Percentiles rank a stretch among this genome's conserved stretches.
These are phyloP conservation scores for Ceratobasidium sp. DNA, from an alignment of 1,284 basidiomycete species.

Conservation along the genomic window DNA sequence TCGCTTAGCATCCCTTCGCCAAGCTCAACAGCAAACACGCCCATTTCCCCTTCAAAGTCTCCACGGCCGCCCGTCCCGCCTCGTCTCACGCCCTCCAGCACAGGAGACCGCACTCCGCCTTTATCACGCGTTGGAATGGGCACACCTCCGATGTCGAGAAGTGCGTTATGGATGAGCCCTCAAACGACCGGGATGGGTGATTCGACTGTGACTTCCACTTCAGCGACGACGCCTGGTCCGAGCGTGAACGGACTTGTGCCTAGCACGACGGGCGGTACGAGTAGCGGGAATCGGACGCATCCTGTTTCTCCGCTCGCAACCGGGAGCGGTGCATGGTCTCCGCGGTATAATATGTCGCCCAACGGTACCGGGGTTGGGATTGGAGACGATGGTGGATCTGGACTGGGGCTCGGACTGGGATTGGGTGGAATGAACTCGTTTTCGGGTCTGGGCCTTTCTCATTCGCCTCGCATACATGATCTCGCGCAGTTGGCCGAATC, in stretches of 20 bases:
- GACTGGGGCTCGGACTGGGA: constrained; percentile 27
- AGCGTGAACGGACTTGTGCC: constrained; percentile 1
- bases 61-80: constrained; percentile 32
- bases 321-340: constrained; percentile 21
- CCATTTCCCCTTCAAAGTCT: constrained; percentile 8
- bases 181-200: constrained; percentile 13
- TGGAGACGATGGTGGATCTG: constrained; percentile 9
- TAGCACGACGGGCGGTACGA: constrained; percentile 22
- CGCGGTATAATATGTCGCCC: constrained; percentile 5
- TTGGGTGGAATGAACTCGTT: background rate
- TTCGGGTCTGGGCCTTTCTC: background rate
- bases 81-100: constrained; percentile 23
- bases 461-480: background rate
- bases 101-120: constrained; percentile 13
- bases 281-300: background rate
- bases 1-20: constrained; percentile 21
- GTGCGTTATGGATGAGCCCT: constrained; percentile 30
- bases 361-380: constrained; percentile 10
- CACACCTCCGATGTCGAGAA: constrained; percentile 31
- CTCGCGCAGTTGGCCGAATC: background rate
- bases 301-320: constrained; percentile 36
- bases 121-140: constrained; percentile 22
- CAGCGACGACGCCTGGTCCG: background rate
- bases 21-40: constrained; percentile 23
- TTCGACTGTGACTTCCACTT: no score